These are phyloP conservation scores for Trichocladium antarcticum DNA, from an alignment of 495 filamentous ascomycete species.

Conservation along the genomic window DNA sequence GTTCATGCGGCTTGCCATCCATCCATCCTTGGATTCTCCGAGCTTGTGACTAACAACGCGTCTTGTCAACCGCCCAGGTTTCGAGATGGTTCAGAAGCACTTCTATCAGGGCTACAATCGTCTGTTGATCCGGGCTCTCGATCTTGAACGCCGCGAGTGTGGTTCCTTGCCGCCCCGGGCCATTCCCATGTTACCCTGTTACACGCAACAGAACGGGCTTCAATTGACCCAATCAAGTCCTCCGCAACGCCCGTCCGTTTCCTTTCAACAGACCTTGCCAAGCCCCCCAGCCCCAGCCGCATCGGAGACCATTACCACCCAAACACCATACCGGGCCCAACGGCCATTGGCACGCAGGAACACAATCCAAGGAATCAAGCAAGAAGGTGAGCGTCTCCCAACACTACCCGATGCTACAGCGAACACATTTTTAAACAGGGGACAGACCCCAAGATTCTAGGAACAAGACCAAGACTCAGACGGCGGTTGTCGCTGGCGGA, in stretches of 20 bases:
- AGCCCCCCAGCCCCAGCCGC: background rate
- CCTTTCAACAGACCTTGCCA: background rate
- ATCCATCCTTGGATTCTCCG: too few relatives aligned
- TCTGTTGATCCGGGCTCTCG: slow-evolving; percentile 19
- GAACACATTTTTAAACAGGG: too few relatives aligned
- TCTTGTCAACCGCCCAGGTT: too few relatives aligned
- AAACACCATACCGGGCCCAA: background rate
- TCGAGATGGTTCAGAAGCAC: slow-evolving; percentile 17
- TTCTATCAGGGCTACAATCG: slow-evolving; percentile 26
- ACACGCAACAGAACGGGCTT: background rate
- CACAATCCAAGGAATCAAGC: slow-evolving; percentile 10
- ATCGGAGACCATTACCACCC: background rate
- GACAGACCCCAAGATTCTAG: background rate
- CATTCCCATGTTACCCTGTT: background rate
- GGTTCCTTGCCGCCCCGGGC: background rate
- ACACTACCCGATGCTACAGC: too few relatives aligned
- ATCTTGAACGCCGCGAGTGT: slow-evolving; percentile 19
- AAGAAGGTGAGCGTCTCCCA: slow-evolving; percentile 16
- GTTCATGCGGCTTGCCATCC: too few relatives aligned
- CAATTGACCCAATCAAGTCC: background rate
- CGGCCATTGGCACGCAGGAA: slow-evolving; percentile 2
- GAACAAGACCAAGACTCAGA: background rate
- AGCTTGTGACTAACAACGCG: too few relatives aligned
- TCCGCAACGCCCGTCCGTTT: background rate
- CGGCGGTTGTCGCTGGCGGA: slow-evolving; percentile 15